phyloP scores from a whole-genome alignment of 2,329 filamentous ascomycete genomes.

The Xylaria sp. region DNA sequence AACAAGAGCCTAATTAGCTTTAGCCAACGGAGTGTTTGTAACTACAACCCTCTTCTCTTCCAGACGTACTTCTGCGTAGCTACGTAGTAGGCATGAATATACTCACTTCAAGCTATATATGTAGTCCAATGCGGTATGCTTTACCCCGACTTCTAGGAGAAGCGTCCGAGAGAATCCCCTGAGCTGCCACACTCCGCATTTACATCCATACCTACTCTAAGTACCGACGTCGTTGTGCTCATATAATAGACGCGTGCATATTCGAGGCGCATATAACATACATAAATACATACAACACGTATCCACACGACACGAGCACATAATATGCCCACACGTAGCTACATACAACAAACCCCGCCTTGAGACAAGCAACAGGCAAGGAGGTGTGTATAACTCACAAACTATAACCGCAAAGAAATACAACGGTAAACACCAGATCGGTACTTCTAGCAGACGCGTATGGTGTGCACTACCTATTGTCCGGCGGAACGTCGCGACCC shows the following conservation, averaged over 20 bases:
- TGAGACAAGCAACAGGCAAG: background rate
- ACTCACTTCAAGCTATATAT: background rate
- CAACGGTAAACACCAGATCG: conserved; percentile 9
- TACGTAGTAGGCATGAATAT: background rate
- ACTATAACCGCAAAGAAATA: conserved; percentile 18
- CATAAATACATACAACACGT: background rate
- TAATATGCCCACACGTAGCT: background rate
- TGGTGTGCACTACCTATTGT: background rate
- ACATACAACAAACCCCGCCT: background rate
- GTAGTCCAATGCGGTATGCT: background rate
- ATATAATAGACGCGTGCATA: background rate
- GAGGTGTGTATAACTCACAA: conserved; percentile 22
- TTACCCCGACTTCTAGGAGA: background rate
- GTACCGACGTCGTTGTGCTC: background rate
- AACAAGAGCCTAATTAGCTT: conserved; percentile 6
- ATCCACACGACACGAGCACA: background rate
- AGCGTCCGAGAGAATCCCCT: background rate
- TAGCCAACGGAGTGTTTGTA: background rate
- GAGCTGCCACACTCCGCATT: background rate
- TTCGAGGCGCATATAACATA: background rate
- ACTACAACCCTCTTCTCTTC: background rate
- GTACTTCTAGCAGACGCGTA: conserved; percentile 12
- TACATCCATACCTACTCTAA: background rate
- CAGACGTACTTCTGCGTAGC: background rate
- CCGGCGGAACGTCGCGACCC: conserved; percentile 15